Evolutionary conservation across 2,329 filamentous ascomycete genomes (phyloP).

Genomic region (Pseudocercospora vitis): DNA sequence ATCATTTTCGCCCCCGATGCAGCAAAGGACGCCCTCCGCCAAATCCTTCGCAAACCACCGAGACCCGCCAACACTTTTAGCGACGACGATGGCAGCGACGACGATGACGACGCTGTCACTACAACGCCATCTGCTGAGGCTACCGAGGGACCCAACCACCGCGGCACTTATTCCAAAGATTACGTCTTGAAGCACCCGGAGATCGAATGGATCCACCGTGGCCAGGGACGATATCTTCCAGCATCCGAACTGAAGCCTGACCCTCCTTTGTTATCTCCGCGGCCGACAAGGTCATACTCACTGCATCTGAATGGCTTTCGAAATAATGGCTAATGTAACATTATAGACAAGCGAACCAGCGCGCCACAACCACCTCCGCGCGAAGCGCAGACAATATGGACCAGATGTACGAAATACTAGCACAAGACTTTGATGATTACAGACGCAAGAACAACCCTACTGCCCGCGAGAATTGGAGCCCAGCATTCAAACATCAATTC

Average conservation of each 20-base stretch:
- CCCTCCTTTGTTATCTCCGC: constrained; percentile 9
- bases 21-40: constrained; percentile 17
- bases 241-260: constrained; percentile 24
- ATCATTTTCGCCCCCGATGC: constrained; percentile 18
- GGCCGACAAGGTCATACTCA: constrained; percentile 21
- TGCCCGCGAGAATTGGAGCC: constrained; percentile 24
- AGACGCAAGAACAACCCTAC: constrained; percentile 21
- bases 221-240: constrained; percentile 37
- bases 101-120: constrained; percentile 8
- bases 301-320: background rate
- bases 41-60: constrained; percentile 14
- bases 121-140: background rate
- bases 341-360: constrained; percentile 19
- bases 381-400: constrained; percentile 18
- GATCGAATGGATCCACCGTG: constrained; percentile 37
- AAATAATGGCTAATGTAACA: constrained; percentile 9
- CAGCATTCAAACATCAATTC: constrained; percentile 21
- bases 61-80: background rate
- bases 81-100: background rate
- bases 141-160: constrained; percentile 31
- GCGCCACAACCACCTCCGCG: constrained; percentile 13
- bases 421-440: constrained; percentile 19
- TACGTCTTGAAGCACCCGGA: constrained; percentile 35
- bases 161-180: constrained; percentile 36
- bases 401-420: constrained; percentile 18